These are phyloP conservation scores for Dysphania ambrosioides DNA, from an alignment of 148 eudicot species.

Conservation along the genomic window DNA sequence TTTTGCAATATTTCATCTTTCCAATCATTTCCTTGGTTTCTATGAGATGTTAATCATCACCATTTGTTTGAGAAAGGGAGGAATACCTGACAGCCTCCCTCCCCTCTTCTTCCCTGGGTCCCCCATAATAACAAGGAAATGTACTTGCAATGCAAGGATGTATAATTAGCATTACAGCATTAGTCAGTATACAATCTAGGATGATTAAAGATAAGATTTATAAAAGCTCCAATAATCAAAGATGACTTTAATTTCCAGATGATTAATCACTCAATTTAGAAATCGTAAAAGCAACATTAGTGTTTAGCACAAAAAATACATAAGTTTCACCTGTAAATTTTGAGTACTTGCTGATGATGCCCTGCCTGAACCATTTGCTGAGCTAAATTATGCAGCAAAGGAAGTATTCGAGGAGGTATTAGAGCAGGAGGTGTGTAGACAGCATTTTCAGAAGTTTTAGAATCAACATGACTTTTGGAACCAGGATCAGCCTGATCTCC, in stretches of 20 bases:
- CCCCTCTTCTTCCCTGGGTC: not conserved
- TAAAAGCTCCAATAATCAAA: not conserved
- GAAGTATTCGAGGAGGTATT: constrained; percentile 82
- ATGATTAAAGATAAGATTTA: constrained; percentile 7
- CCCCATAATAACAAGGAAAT: not conserved
- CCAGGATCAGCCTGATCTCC: constrained; percentile 50
- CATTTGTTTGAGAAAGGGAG: too few species aligned
- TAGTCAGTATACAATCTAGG: not conserved
- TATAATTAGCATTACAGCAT: not conserved
- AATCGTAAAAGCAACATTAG: not conserved
- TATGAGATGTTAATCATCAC: too few species aligned
- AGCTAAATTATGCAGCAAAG: constrained; percentile 84
- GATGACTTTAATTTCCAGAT: not conserved
- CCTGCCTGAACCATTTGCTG: constrained; percentile 95
- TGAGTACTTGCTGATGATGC: constrained; percentile 74
- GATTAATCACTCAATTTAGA: not conserved
- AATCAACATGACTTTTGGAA: constrained; percentile 58
- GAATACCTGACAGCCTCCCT: not conserved
- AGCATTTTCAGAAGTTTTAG: constrained; percentile 57
- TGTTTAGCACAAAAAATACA: not conserved
- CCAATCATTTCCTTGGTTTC: too few species aligned
- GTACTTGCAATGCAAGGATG: constrained; percentile 4
- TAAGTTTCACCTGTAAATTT: constrained; percentile 70
- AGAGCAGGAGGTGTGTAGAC: constrained; percentile 87
- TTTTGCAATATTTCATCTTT: too few species aligned